These are phyloP conservation scores for Dianthus caryophyllus DNA, from an alignment of 148 eudicot species.

Conservation along the genomic window DNA sequence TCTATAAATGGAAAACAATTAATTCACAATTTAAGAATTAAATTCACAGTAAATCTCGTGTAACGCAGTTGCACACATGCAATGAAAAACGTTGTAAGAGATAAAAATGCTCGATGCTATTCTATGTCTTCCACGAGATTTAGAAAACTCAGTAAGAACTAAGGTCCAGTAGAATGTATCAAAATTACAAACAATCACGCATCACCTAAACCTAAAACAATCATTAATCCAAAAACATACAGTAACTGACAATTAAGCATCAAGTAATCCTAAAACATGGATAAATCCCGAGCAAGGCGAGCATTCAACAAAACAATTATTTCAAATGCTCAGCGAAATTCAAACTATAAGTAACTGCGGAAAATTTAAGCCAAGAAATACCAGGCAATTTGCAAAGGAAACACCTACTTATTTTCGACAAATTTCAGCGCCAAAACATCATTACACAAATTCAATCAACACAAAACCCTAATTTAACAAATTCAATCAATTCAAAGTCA, in stretches of 20 bases:
- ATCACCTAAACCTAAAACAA: not conserved
- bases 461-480: constrained; percentile 8
- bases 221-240: too few species aligned
- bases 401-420: constrained; percentile 62
- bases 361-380: constrained; percentile 29
- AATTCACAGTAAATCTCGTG: not conserved
- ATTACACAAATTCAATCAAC: not conserved
- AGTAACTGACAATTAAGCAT: too few species aligned
- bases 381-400: constrained; percentile 99
- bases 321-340: not conserved
- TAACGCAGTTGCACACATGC: too few species aligned
- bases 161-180: not conserved
- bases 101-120: too few species aligned
- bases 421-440: not conserved
- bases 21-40: not conserved
- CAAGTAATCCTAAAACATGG: not conserved
- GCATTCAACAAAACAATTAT: not conserved
- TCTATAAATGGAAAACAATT: too few species aligned
- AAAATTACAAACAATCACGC: not conserved
- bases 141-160: not conserved
- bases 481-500: not conserved
- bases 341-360: too few species aligned
- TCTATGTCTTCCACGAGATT: too few species aligned
- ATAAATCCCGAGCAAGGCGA: not conserved
- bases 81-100: too few species aligned